Percentiles rank a stretch among this genome's conserved stretches.
Conservation (phyloP, 805 yeast species). For the Kurtzmaniella fragi region DNA sequence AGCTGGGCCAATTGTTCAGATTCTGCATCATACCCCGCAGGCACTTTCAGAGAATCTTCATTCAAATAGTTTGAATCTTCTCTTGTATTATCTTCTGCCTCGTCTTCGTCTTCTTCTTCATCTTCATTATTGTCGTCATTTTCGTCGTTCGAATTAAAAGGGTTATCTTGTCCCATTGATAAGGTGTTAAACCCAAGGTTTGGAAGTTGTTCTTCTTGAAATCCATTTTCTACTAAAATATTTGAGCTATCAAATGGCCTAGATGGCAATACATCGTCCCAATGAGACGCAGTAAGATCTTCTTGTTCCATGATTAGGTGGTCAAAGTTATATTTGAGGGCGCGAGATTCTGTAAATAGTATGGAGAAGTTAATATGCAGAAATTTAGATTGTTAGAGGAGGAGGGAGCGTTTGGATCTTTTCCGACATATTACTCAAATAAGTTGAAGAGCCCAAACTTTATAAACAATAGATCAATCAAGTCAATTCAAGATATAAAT, state of each 20-base stretch:
- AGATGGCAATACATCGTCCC: constrained; percentile 48
- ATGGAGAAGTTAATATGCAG: neutral
- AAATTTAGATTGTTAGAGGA: too few relatives aligned
- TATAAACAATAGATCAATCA: too few relatives aligned
- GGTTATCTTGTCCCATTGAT: constrained; percentile 5
- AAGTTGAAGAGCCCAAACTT: too few relatives aligned
- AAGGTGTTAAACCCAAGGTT: constrained; percentile 15
- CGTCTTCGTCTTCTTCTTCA: constrained; percentile 10
- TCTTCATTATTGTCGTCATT: constrained; percentile 6
- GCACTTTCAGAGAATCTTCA: neutral
- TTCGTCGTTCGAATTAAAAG: neutral
- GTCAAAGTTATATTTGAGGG: neutral
- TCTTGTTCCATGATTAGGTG: constrained; percentile 38
- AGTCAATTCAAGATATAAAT: too few relatives aligned
- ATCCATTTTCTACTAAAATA: constrained; percentile 2
- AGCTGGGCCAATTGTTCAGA: constrained; percentile 24
- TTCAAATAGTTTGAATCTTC: neutral
- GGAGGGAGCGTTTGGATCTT: too few relatives aligned
- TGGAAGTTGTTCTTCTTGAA: constrained; percentile 6
- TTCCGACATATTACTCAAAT: too few relatives aligned
- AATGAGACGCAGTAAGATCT: constrained; percentile 49
- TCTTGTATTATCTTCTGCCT: constrained; percentile 8
- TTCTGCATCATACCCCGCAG: constrained; percentile 4
- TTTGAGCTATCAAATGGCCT: constrained; percentile 4
- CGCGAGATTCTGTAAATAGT: neutral